These are phyloP conservation scores for Vaccinium corymbosum DNA, from an alignment of 148 eudicot species.

Conservation along the genomic window DNA sequence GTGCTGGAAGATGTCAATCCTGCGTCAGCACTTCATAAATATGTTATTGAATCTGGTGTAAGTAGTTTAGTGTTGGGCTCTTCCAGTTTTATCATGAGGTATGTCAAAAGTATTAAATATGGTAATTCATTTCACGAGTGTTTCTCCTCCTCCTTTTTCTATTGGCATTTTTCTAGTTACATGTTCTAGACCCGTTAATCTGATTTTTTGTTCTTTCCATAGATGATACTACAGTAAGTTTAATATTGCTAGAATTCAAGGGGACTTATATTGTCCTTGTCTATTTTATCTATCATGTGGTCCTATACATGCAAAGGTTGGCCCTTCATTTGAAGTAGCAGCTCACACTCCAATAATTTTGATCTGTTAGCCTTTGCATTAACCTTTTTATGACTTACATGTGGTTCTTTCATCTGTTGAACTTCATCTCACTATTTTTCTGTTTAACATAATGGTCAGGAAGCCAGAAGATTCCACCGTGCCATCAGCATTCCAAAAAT, in stretches of 20 bases:
- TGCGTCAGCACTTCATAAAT: conserved; percentile 49
- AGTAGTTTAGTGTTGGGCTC: conserved; percentile 69
- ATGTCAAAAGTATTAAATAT: conserved; percentile 13
- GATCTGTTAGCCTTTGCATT: neutral
- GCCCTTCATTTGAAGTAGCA: neutral
- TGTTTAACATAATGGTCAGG: conserved; percentile 28
- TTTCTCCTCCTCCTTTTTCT: neutral
- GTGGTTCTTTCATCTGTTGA: conserved; percentile 5
- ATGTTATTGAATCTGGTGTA: conserved; percentile 35
- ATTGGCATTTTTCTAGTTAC: neutral
- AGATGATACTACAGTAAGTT: neutral
- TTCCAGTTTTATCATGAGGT: conserved; percentile 54
- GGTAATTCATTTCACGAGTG: neutral
- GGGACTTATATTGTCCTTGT: neutral
- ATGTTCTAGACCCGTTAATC: neutral
- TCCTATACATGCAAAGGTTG: neutral
- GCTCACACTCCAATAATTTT: neutral
- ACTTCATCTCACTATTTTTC: neutral
- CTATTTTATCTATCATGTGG: neutral
- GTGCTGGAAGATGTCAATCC: conserved; percentile 63
- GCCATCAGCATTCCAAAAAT: conserved; percentile 53
- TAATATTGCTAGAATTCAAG: neutral
- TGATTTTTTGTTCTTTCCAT: neutral
- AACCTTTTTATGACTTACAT: conserved; percentile 7
- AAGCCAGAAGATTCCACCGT: conserved; percentile 48